Evolutionary conservation across 352 stramenopile species (phyloP).

Genomic region (Globisporangium spinosum): DNA sequence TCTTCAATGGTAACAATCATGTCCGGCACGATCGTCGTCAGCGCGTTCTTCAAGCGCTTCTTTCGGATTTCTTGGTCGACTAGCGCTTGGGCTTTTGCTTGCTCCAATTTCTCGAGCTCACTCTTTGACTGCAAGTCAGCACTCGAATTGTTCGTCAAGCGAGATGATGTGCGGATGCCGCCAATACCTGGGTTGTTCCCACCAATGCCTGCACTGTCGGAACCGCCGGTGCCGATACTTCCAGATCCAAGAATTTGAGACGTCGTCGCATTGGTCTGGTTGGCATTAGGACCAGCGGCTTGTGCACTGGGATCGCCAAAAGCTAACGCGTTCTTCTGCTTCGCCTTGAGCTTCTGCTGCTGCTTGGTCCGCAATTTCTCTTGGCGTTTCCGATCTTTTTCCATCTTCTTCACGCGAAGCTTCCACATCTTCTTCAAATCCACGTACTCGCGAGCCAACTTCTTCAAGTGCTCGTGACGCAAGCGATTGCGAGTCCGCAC

Average conservation of each 20-base stretch:
- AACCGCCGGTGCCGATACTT: conserved; percentile 19
- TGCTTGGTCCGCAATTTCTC: conserved; percentile 78
- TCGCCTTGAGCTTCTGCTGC: conserved; percentile 52
- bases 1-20: conserved; percentile 73
- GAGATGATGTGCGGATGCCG: conserved; percentile 72
- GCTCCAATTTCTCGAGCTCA: conserved; percentile 81
- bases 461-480: conserved; percentile 67
- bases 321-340: conserved; percentile 30
- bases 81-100: conserved; percentile 66
- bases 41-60: conserved; percentile 79
- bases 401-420: conserved; percentile 78
- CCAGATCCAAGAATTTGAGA: conserved; percentile 36
- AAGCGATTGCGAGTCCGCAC: conserved; percentile 59
- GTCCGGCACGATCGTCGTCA: conserved; percentile 79
- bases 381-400: conserved; percentile 85
- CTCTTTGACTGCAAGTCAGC: conserved; percentile 63
- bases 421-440: conserved; percentile 83
- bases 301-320: conserved; percentile 19
- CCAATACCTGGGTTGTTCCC: conserved; percentile 17
- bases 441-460: conserved; percentile 72
- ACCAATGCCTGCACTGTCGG: conserved; percentile 9
- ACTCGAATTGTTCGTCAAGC: conserved; percentile 84
- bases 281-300: not conserved
- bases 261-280: conserved; percentile 34
- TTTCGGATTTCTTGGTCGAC: conserved; percentile 81